Base-by-base conservation (phyloP, 1,139 yeast genomes). In the Saccharomyces hybrid region DNA sequence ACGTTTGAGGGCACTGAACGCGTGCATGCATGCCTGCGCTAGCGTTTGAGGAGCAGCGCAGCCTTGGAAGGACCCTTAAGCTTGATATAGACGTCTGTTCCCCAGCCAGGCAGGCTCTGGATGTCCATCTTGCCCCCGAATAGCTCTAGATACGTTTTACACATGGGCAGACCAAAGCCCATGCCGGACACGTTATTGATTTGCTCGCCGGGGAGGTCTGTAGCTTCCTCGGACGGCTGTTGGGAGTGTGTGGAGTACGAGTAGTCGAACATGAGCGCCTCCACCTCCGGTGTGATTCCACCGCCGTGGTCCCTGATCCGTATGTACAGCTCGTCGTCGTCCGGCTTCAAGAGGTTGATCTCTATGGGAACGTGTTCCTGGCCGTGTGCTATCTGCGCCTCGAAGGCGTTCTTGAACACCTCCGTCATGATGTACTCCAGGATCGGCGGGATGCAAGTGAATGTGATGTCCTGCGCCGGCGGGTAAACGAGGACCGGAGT, bases 141-240 rank as follows among this genome's bases (percentile, higher is more conserved):
- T 64, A 83, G 77, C 65, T 81, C 85, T 42, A 84, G 81, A 63
- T 85, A 85, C 0, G 87, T 85, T 64, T 81, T 80, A 73, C 93
- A 88, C 58, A 91, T 74, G 1, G 98, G 98, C 53, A 91, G 72
- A 0, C 99, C 99, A 67, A 89, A 91, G 0, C 99, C 99, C 88
- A 93, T 86, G 0, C 99, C 99, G 0, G 97, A 96, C 34, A 90
- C 88, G 5, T 82, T 79, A 63, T 85, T 82, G 0, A 86, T 84
- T 1, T 85, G 87, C 42, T 74, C 78, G 66, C 90, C 95, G 0
- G 95, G 95, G 19, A 88, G 83, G 63, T 68, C 66, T 0, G 70
- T 71, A 14, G 62, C 62, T 21, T 63, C 67, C 34, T 64, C 57
- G 46, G 14, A 47, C 32, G 28, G 47, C 34, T 16, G 44, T 21